phyloP scores from a whole-genome alignment of 805 yeast species.

The Dipodascus geniculatus region DNA sequence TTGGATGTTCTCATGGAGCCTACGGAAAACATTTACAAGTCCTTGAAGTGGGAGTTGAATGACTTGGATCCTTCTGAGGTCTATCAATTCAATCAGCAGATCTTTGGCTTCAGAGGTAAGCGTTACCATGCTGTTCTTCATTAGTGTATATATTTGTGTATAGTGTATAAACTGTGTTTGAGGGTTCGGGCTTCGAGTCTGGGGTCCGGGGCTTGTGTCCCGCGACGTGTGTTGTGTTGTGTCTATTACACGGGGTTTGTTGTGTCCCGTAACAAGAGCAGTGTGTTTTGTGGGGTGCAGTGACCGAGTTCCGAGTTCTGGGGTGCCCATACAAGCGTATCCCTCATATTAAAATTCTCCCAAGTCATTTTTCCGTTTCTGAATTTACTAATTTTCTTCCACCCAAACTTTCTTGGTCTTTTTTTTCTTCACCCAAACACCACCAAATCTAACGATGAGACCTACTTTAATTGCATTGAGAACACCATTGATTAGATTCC shows the following conservation, averaged over 20 bases:
- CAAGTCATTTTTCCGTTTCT: not conserved
- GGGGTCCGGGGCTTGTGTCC: too few relatives aligned
- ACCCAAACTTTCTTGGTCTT: not conserved
- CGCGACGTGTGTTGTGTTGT: too few relatives aligned
- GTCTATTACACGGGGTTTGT: too few relatives aligned
- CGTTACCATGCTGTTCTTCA: slow-evolving; percentile 71
- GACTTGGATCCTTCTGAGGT: slow-evolving; percentile 88
- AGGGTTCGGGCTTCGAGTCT: too few relatives aligned
- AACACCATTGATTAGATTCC: slow-evolving; percentile 68
- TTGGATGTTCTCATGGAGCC: slow-evolving; percentile 73
- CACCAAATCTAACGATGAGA: too few relatives aligned
- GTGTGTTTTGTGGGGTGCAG: too few relatives aligned
- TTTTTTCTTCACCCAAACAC: not conserved
- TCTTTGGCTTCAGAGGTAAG: slow-evolving; percentile 92
- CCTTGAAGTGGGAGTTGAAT: slow-evolving; percentile 90
- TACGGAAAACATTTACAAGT: slow-evolving; percentile 60
- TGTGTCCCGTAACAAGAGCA: too few relatives aligned
- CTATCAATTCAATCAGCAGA: slow-evolving; percentile 79
- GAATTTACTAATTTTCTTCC: not conserved
- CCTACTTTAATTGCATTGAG: slow-evolving; percentile 18
- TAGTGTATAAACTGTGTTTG: not conserved
- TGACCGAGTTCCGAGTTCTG: too few relatives aligned
- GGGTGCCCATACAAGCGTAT: too few relatives aligned
- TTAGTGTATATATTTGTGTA: not conserved
- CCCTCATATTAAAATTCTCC: too few relatives aligned